A percentile compares a stretch with the other conserved stretches of the same genome.
phyloP scores from a whole-genome alignment of 208 protist genomes.

The Leishmania aethiopica region DNA sequence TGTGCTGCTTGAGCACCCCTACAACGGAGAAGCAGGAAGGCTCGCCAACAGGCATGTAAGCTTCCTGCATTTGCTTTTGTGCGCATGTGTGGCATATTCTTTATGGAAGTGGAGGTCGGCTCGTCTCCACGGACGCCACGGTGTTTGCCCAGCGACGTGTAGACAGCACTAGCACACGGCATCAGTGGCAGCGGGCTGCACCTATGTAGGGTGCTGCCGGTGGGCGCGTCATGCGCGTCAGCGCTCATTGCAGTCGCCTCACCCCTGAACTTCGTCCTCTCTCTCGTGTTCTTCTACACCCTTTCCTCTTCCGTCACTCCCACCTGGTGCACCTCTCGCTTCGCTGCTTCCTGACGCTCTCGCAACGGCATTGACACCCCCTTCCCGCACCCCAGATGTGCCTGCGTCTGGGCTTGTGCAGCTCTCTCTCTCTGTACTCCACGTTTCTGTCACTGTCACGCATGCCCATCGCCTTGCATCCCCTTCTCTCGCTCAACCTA shows the following conservation, averaged over 20 bases:
- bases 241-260: background rate
- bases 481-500: background rate
- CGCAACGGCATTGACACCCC: background rate
- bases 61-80: background rate
- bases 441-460: background rate
- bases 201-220: background rate
- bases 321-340: background rate
- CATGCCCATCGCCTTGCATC: background rate
- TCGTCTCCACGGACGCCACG: background rate
- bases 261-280: too few relatives aligned
- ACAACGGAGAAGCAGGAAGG: background rate
- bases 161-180: background rate
- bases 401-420: background rate
- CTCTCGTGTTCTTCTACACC: background rate
- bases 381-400: background rate
- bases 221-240: background rate
- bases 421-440: background rate
- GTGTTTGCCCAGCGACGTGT: background rate
- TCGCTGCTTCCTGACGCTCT: background rate
- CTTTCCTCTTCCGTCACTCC: background rate
- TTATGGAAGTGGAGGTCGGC: background rate
- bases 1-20: background rate
- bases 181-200: too few relatives aligned
- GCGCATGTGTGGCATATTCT: background rate
- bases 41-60: background rate